Conservation (phyloP, 805 yeast genomes). For the Saturnispora sekii region DNA sequence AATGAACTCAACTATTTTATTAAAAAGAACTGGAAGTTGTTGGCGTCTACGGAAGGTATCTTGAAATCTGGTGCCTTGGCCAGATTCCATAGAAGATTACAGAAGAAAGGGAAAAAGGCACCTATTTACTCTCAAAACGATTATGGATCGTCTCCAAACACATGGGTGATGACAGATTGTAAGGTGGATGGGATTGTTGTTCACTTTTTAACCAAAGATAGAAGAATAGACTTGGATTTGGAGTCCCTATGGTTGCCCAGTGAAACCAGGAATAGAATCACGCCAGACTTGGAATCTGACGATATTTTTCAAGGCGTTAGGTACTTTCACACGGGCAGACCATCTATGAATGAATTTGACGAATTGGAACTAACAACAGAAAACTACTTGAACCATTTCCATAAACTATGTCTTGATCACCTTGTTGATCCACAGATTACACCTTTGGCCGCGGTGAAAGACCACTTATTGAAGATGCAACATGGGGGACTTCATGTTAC, state of each 20-base stretch:
- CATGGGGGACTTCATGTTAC: constrained; percentile 21
- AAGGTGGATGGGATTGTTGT: constrained; percentile 51
- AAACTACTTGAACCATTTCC: constrained; percentile 15
- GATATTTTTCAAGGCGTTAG: constrained; percentile 38
- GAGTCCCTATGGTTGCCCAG: constrained; percentile 49
- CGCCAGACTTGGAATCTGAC: constrained; percentile 22
- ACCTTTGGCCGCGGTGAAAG: constrained; percentile 15
- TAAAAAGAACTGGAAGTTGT: constrained; percentile 38
- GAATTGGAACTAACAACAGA: constrained; percentile 10
- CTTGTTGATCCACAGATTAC: constrained; percentile 13
- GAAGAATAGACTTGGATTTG: constrained; percentile 59
- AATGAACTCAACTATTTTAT: constrained; percentile 45
- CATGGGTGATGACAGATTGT: constrained; percentile 80
- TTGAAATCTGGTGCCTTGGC: constrained; percentile 47
- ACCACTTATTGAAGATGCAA: constrained; percentile 23
- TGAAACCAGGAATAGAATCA: constrained; percentile 13
- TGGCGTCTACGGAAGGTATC: constrained; percentile 64
- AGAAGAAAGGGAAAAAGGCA: constrained; percentile 45
- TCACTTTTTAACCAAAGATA: constrained; percentile 63
- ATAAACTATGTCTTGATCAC: constrained; percentile 15
- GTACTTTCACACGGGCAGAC: constrained; percentile 32
- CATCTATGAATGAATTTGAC: constrained; percentile 6
- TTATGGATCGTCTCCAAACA: constrained; percentile 49
- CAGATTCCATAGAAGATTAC: constrained; percentile 40
- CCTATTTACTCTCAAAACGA: constrained; percentile 44